These are phyloP conservation scores for Saccharomyces hybrid DNA, from an alignment of 1,139 yeast species.

Conservation along the genomic window DNA sequence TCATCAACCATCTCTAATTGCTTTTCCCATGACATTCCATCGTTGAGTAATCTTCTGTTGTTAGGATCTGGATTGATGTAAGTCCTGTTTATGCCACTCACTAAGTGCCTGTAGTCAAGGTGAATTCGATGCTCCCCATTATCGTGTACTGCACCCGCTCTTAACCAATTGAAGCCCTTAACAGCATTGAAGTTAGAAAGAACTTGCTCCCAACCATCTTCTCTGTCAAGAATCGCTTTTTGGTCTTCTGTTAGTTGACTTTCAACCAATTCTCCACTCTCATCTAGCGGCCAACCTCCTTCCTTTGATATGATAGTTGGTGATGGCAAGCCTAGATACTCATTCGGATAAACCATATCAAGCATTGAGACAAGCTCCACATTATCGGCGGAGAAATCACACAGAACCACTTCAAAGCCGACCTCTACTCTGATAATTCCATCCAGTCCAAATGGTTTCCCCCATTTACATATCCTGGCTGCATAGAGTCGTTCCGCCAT, in stretches of 20 bases:
- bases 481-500: slow-evolving; percentile 40
- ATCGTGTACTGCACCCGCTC: slow-evolving; percentile 39
- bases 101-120: slow-evolving; percentile 43
- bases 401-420: slow-evolving; percentile 49
- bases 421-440: slow-evolving; percentile 48
- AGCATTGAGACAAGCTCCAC: slow-evolving; percentile 40
- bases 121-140: slow-evolving; percentile 41
- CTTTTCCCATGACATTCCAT: slow-evolving; percentile 29
- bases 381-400: slow-evolving; percentile 41
- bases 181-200: slow-evolving; percentile 28
- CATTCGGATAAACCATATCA: slow-evolving; percentile 34
- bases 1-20: slow-evolving; percentile 31
- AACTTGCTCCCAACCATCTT: slow-evolving; percentile 23
- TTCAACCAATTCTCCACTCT: slow-evolving; percentile 17
- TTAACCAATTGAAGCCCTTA: slow-evolving; percentile 38
- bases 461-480: slow-evolving; percentile 45
- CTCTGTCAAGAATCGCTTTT: slow-evolving; percentile 15
- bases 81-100: slow-evolving; percentile 45
- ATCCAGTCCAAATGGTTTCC: slow-evolving; percentile 41
- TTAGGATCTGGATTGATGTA: slow-evolving; percentile 42
- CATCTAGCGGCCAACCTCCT: slow-evolving; percentile 25
- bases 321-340: slow-evolving; percentile 35
- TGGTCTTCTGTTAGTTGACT: slow-evolving; percentile 19
- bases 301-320: slow-evolving; percentile 21
- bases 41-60: slow-evolving; percentile 38